Evolutionary conservation across 2,329 filamentous ascomycete species (phyloP).

Genomic region (Botrytis fragariae): DNA sequence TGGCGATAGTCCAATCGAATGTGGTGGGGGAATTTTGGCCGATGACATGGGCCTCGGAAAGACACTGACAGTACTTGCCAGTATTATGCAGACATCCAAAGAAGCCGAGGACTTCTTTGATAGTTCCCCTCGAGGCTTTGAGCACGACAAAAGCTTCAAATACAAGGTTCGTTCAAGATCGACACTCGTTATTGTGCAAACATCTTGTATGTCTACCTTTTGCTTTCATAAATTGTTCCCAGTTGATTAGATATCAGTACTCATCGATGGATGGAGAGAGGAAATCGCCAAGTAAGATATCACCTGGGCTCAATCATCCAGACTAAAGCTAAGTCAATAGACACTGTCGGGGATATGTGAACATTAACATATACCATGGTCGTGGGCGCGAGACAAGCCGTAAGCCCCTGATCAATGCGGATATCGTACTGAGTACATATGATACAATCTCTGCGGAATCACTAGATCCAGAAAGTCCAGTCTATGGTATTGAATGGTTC

Average conservation of each 20-base stretch:
- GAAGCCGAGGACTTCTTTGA: slow-evolving; percentile 32
- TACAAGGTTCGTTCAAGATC: slow-evolving; percentile 34
- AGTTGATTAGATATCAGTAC: slow-evolving; percentile 36
- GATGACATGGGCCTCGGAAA: slow-evolving; percentile 60
- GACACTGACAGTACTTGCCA: slow-evolving; percentile 46
- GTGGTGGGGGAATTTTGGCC: slow-evolving; percentile 57
- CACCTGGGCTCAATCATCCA: background rate
- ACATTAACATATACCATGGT: slow-evolving; percentile 42
- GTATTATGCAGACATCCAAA: slow-evolving; percentile 44
- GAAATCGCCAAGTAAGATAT: slow-evolving; percentile 42
- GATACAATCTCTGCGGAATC: slow-evolving; percentile 44
- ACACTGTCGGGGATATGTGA: slow-evolving; percentile 38
- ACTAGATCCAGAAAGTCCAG: slow-evolving; percentile 26
- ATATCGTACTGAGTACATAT: slow-evolving; percentile 49
- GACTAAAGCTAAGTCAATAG: slow-evolving; percentile 28
- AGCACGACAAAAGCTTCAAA: background rate
- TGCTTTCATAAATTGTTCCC: background rate
- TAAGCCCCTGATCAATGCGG: slow-evolving; percentile 36
- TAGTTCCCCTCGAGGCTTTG: background rate
- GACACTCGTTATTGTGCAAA: slow-evolving; percentile 47
- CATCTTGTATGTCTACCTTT: slow-evolving; percentile 39
- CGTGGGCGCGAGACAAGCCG: slow-evolving; percentile 29
- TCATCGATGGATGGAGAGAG: slow-evolving; percentile 43
- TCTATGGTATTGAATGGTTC: slow-evolving; percentile 44
- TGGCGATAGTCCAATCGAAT: slow-evolving; percentile 56